Base-by-base conservation (phyloP, 2,329 filamentous ascomycete species). In the Scytalidium sp. region DNA sequence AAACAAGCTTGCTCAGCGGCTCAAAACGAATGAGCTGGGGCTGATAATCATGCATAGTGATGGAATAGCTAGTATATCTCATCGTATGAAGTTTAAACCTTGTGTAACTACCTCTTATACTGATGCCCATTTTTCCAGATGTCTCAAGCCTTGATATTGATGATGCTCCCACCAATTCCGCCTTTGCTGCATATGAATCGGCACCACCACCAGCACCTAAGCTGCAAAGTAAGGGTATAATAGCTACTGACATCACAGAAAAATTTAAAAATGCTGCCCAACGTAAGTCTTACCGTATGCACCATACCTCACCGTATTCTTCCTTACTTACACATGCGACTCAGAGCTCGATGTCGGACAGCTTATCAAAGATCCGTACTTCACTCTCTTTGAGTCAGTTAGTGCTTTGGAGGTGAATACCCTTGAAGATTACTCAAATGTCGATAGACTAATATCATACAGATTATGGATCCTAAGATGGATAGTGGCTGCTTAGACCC, bases 381-480 rank as follows among this genome's bases (percentile, higher is more conserved):
- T 99, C 64, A 96, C 91, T 1, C 78, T 99, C 3, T 97, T 96
- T 60, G 94, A 97, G 71, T 87, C 92, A 44, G 94, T 99, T 59
- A 89, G 90, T 54, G 89, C 89, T 59, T 77, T 94, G 19, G 89
- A 94, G 80, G 84, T 80, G 66, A 49, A 70, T 54, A 15, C 17
- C 7, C 40, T 47, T 21, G 21, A 45, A 32, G 19, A 21, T 39
- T 13, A 25, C 32, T 13, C 19, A 21, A 21, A 17, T 3, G 17
- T 39, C 29, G 15, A 17, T 11, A 32, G 9, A 40, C 43, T 49
- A 20, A 46, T 10, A 11, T 9, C 19, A 39, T 21, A 46, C 62
- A 99, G 94, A 96, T 99, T 60, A 97, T 97, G 90, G 94, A 99
- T 64, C 85, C 89, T 1, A 99, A 97, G 71, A 99, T 99, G 94